These are phyloP conservation scores for Solanum hybrid DNA, from an alignment of 305 asterid species.

Conservation along the genomic window DNA sequence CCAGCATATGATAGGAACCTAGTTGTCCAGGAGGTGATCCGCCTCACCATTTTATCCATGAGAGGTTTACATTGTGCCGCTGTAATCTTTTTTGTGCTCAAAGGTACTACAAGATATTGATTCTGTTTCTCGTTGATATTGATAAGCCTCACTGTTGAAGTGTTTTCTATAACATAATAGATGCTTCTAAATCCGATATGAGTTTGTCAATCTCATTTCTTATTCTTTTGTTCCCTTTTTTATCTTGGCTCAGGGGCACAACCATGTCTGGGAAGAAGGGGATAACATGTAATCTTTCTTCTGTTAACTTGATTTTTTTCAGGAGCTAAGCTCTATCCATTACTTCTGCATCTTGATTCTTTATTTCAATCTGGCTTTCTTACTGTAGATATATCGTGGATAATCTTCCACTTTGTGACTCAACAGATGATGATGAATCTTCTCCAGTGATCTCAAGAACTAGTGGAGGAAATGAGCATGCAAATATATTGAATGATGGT, in stretches of 20 bases:
- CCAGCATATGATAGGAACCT: background rate
- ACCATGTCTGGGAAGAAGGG: background rate
- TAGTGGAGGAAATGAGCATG: too few species aligned
- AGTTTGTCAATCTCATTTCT: too few species aligned
- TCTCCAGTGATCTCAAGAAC: too few species aligned
- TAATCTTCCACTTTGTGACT: too few species aligned
- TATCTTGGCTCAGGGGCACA: background rate
- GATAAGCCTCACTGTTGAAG: background rate
- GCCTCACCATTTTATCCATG: background rate
- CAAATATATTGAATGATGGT: too few species aligned
- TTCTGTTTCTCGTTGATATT: background rate
- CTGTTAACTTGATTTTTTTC: background rate
- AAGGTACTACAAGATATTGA: background rate
- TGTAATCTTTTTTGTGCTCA: background rate
- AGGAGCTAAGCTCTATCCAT: too few species aligned
- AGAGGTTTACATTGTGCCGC: background rate
- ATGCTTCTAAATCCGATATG: too few species aligned
- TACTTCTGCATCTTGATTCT: background rate
- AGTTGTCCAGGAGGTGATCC: background rate
- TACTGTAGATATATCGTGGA: too few species aligned
- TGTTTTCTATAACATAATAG: background rate
- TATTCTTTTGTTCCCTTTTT: background rate
- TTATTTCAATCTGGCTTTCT: too few species aligned
- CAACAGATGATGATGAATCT: too few species aligned
- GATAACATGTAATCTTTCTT: background rate